phyloP scores from a whole-genome alignment of 2,329 filamentous ascomycete species.

The Ophiocordyceps camponoti-floridani region DNA sequence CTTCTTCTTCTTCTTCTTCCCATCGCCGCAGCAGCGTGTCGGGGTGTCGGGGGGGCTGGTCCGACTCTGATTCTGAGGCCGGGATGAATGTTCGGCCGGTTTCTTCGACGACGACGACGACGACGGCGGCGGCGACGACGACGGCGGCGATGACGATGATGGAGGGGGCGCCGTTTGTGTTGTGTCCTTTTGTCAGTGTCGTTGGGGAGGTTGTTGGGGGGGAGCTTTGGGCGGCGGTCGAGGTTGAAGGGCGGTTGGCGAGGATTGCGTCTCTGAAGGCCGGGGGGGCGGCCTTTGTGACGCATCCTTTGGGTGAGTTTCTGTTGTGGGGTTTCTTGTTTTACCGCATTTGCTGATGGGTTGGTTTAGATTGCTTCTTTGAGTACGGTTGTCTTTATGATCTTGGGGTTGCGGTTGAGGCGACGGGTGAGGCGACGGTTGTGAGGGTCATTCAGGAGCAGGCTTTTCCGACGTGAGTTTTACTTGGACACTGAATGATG shows the following conservation, averaged over 20 bases:
- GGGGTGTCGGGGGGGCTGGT: neutral
- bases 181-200: conserved; percentile 23
- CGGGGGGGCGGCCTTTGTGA: conserved; percentile 3
- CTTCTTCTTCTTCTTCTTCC: too few species aligned
- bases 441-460: conserved; percentile 28
- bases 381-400: conserved; percentile 31
- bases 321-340: neutral
- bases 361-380: conserved; percentile 12
- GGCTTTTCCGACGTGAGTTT: conserved; percentile 22
- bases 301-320: conserved; percentile 7
- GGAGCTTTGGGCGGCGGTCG: conserved; percentile 30
- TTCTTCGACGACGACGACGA: neutral
- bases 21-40: too few species aligned
- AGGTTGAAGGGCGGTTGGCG: conserved; percentile 24
- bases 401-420: conserved; percentile 25
- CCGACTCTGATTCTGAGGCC: neutral
- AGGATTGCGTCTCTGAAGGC: conserved; percentile 4
- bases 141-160: neutral
- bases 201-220: too few species aligned
- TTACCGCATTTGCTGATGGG: conserved; percentile 1
- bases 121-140: neutral
- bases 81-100: neutral
- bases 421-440: conserved; percentile 20
- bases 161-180: conserved; percentile 7
- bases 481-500: too few species aligned